phyloP scores from a whole-genome alignment of 345 rosid genomes.

The Boechera retrofracta region DNA sequence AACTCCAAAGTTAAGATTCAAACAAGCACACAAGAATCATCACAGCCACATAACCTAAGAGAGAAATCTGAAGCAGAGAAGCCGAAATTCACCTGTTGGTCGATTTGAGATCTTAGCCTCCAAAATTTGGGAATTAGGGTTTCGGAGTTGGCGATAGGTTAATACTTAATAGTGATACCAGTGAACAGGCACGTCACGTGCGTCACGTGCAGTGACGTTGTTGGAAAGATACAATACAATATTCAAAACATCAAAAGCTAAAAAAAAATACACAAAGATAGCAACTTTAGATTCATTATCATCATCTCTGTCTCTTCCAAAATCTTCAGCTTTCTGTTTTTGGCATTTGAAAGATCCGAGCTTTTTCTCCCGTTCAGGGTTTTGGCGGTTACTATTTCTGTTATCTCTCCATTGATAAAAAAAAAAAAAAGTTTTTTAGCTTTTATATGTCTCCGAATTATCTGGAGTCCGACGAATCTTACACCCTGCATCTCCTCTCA shows the following conservation, averaged over 20 bases:
- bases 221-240: not conserved
- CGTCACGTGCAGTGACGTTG: conserved; percentile 26
- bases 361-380: not conserved
- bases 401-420: not conserved
- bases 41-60: not conserved
- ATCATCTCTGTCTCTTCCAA: not conserved
- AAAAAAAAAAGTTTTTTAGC: not conserved
- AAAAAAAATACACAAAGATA: not conserved
- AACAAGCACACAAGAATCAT: not conserved
- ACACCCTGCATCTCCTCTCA: not conserved
- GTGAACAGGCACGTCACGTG: conserved; percentile 1
- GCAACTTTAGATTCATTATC: not conserved
- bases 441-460: not conserved
- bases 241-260: not conserved
- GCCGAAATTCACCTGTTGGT: conserved; percentile 11
- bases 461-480: not conserved
- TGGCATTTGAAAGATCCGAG: not conserved
- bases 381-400: not conserved
- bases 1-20: not conserved
- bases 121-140: not conserved
- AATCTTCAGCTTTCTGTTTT: not conserved
- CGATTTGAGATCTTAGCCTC: conserved; percentile 34
- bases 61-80: not conserved
- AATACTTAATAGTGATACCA: too few relatives aligned
- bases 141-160: too few relatives aligned